Evolutionary conservation across 2,329 filamentous ascomycete species (phyloP).

Genomic region (Herpotrichia juniperi): DNA sequence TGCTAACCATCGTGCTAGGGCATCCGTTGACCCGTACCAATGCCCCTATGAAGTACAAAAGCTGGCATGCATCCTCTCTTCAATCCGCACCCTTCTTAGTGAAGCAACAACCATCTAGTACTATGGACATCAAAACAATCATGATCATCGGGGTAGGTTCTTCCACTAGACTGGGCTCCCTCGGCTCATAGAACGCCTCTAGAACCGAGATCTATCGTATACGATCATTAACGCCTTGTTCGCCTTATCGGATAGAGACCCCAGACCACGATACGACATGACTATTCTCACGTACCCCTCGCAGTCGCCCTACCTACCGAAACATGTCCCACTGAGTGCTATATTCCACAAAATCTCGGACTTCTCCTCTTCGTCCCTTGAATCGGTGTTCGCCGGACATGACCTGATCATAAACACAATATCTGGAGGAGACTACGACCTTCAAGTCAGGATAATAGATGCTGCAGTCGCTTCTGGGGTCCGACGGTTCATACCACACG

Average conservation of each 20-base stretch:
- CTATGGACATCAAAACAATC: slow-evolving; percentile 28
- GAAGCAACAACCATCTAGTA: not conserved
- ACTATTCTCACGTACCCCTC: slow-evolving; percentile 33
- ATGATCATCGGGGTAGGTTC: slow-evolving; percentile 32
- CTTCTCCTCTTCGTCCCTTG: slow-evolving; percentile 37
- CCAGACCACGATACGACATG: slow-evolving; percentile 15
- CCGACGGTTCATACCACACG: slow-evolving; percentile 49
- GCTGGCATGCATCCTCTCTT: not conserved
- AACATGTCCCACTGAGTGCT: slow-evolving; percentile 11
- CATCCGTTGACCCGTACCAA: slow-evolving; percentile 29
- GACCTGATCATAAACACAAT: slow-evolving; percentile 46
- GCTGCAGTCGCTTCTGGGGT: slow-evolving; percentile 48
- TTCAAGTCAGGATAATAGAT: slow-evolving; percentile 44
- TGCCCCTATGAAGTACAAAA: slow-evolving; percentile 11
- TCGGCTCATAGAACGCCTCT: slow-evolving; percentile 9
- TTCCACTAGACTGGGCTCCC: not conserved
- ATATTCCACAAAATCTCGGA: slow-evolving; percentile 33
- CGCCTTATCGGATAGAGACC: slow-evolving; percentile 1
- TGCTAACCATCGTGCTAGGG: slow-evolving; percentile 15
- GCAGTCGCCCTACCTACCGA: slow-evolving; percentile 25
- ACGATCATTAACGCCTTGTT: slow-evolving; percentile 32
- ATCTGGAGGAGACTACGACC: slow-evolving; percentile 30
- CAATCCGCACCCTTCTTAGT: not conserved
- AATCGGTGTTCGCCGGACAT: slow-evolving; percentile 39
- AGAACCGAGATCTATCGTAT: slow-evolving; percentile 32